Evolutionary conservation across 768 basidiomycete species (phyloP), one percentile per base, ranked within the genome.

Genomic region (Dacryopinax spathularia): DNA sequence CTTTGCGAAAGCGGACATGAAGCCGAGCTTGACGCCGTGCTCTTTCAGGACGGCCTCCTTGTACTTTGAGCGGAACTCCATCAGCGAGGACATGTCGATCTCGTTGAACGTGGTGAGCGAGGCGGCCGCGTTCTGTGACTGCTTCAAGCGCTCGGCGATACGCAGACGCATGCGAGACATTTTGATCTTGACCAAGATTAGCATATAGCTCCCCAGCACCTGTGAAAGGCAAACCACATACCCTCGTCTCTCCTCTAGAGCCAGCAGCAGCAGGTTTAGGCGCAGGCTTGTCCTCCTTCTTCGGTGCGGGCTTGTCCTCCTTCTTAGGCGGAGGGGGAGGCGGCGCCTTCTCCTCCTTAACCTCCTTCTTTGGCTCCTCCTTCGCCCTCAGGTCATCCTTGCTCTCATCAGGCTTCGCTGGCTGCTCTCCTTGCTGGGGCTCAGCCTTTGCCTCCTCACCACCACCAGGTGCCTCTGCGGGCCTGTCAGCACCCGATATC

Each of bases 21-120:
- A 98, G 16, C 96, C 95, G 66, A 99, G 83, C 75, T 98, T 98
- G 74, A 98, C 86, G 60, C 92, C 94, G 69, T 93, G 88, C 71
- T 86, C 83, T 75, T 98, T 96, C 43, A 92, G 78, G 36, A 97
- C 79, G 43, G 82, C 78, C 67, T 96, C 93, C 80, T 98, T 98
- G 84, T 92, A 94, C 73, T 86, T 84, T 73, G 87, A 84, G 70
- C 95, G 89, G 85, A 98, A 84, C 39, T 87, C 86, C 79, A 96
- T 89, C 63, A 98, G 78, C 41, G 89, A 87, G 39, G 91, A 93
- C 95, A 99, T 98, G 79, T 98, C 95, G 72, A 99, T 91, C 77
- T 99, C 95, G 78, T 99, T 97, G 83, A 99, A 99, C 27, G 95
- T 98, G 34, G 96, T 98, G 65, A 98, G 76, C 60, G 92, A 94